phyloP scores from a whole-genome alignment of 495 filamentous ascomycete genomes.

The Letharia lupina region DNA sequence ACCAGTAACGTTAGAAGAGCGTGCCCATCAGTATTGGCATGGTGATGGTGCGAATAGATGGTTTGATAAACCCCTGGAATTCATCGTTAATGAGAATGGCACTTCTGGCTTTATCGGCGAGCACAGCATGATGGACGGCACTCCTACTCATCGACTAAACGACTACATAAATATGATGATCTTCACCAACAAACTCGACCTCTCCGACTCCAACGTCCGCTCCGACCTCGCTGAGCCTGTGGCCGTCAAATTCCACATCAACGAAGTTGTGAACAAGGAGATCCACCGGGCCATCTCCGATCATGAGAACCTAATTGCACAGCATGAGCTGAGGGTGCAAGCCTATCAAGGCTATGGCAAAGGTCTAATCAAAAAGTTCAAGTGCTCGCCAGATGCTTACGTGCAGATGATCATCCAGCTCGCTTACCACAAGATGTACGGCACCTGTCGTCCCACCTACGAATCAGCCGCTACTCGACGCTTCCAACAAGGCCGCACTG shows the following conservation, averaged over 20 bases:
- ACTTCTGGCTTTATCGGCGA: slow-evolving; percentile 97
- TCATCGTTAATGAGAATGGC: slow-evolving; percentile 97
- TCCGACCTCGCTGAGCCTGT: slow-evolving; percentile 77
- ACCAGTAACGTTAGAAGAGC: slow-evolving; percentile 91
- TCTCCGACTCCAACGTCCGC: slow-evolving; percentile 62
- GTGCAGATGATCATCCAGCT: slow-evolving; percentile 99
- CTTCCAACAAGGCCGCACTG: slow-evolving; percentile 93
- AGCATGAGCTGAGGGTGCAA: slow-evolving; percentile 89
- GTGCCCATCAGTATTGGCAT: slow-evolving; percentile 95
- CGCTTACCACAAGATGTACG: slow-evolving; percentile 98
- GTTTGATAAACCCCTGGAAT: slow-evolving; percentile 98
- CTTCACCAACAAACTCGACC: slow-evolving; percentile 83
- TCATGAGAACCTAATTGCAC: slow-evolving; percentile 68
- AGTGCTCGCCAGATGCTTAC: slow-evolving; percentile 94
- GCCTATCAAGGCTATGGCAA: slow-evolving; percentile 97
- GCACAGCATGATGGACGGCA: slow-evolving; percentile 99
- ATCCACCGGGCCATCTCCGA: slow-evolving; percentile 68
- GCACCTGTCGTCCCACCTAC: slow-evolving; percentile 95
- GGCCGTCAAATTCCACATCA: slow-evolving; percentile 68
- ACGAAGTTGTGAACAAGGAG: slow-evolving; percentile 58
- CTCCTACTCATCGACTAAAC: slow-evolving; percentile 90
- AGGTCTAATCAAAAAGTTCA: slow-evolving; percentile 98
- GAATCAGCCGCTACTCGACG: slow-evolving; percentile 90
- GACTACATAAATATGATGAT: slow-evolving; percentile 87
- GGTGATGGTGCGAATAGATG: slow-evolving; percentile 92